Evolutionary conservation across 208 protist species (phyloP).

Genomic region (Trypanosomatidae sp.): DNA sequence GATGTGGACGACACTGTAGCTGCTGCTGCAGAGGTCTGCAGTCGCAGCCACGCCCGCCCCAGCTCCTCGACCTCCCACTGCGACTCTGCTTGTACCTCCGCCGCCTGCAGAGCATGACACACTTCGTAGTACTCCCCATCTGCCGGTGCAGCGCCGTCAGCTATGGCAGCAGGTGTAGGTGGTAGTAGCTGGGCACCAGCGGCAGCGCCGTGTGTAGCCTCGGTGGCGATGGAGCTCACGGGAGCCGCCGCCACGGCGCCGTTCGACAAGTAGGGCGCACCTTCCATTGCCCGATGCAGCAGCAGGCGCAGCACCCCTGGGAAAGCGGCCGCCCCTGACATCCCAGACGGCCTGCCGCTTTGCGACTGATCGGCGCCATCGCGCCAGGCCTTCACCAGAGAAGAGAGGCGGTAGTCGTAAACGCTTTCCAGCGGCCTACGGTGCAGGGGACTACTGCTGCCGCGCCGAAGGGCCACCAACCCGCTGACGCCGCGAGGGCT

Average conservation of each 20-base stretch:
- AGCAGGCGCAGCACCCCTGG: conserved; percentile 23
- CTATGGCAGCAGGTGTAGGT: not conserved
- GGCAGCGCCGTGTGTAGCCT: not conserved
- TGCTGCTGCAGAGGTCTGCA: not conserved
- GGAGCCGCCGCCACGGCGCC: not conserved
- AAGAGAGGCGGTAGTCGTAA: conserved; percentile 20
- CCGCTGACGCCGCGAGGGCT: not conserved
- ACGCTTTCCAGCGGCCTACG: conserved; percentile 2
- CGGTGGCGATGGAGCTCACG: not conserved
- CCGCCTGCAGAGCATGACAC: conserved; percentile 27
- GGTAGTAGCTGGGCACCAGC: not conserved
- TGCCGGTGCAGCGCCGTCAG: not conserved
- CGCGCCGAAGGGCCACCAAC: not conserved
- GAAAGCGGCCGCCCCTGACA: conserved; percentile 3
- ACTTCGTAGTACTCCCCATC: conserved; percentile 24
- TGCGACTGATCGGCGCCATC: not conserved
- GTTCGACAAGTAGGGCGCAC: conserved; percentile 4
- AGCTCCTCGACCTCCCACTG: conserved; percentile 29
- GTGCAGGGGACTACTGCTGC: not conserved
- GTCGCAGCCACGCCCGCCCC: not conserved
- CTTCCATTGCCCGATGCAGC: conserved; percentile 27
- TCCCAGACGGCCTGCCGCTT: not conserved
- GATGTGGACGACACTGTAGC: not conserved
- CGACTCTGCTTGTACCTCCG: conserved; percentile 22
- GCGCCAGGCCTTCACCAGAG: conserved; percentile 5